Evolutionary conservation across 2,329 filamentous ascomycete species (phyloP).

Genomic region (Oidium heveae): DNA sequence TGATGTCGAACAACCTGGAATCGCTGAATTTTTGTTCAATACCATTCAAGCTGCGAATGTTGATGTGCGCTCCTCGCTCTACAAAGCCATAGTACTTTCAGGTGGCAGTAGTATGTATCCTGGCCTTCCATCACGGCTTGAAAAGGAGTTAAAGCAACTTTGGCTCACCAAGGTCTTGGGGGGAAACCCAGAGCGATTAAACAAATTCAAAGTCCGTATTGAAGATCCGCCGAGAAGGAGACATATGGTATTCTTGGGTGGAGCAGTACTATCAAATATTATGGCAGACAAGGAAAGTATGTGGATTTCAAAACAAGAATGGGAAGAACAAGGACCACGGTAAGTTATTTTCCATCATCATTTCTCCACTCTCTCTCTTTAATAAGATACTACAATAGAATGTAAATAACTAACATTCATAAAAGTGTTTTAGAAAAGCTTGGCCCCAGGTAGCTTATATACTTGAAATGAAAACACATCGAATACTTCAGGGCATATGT

Average conservation of each 20-base stretch:
- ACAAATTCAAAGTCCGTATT: constrained; percentile 99
- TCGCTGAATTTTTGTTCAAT: constrained; percentile 95
- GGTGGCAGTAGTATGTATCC: constrained; percentile 99
- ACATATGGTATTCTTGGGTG: constrained; percentile 98
- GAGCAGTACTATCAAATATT: constrained; percentile 89
- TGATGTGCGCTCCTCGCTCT: constrained; percentile 77
- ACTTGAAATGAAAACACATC: not conserved
- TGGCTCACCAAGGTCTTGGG: constrained; percentile 83
- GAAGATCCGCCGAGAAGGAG: constrained; percentile 86
- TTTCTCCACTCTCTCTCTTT: constrained; percentile 1
- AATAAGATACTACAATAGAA: not conserved
- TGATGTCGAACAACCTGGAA: constrained; percentile 88
- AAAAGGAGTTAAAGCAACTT: constrained; percentile 97
- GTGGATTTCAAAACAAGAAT: constrained; percentile 67
- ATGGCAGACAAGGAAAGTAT: constrained; percentile 98
- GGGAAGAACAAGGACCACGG: constrained; percentile 59
- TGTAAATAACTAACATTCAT: not conserved
- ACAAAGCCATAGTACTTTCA: constrained; percentile 91
- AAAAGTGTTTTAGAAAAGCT: constrained; percentile 65
- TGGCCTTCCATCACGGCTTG: constrained; percentile 72
- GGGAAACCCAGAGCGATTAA: constrained; percentile 77
- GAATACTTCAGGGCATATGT: no score
- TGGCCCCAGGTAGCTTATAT: constrained; percentile 41
- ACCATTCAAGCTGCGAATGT: constrained; percentile 93
- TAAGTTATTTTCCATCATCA: not conserved